Conservation (phyloP, 305 asterid genomes). For the Rubia balearica region DNA sequence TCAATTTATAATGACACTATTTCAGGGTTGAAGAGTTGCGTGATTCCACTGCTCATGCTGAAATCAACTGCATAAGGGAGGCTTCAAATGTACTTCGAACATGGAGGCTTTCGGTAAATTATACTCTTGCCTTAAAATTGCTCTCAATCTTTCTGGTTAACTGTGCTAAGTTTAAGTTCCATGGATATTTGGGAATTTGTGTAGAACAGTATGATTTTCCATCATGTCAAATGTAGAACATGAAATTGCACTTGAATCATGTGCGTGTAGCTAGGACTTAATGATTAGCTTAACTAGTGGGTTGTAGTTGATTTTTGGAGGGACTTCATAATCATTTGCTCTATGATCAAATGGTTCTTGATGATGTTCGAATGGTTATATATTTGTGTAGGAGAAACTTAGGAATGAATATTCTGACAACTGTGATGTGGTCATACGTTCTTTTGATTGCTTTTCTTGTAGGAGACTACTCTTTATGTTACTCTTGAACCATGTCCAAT, state of each 20-base stretch:
- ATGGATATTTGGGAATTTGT: background rate
- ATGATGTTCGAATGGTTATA: background rate
- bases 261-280: background rate
- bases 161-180: background rate
- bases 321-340: background rate
- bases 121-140: conserved; percentile 12
- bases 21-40: conserved; percentile 91
- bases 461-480: conserved; percentile 82
- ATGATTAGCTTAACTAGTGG: background rate
- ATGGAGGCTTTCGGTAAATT: conserved; percentile 90
- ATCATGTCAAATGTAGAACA: background rate
- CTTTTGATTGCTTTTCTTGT: conserved; percentile 12
- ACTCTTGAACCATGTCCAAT: conserved; percentile 99
- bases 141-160: background rate
- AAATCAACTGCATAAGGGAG: conserved; percentile 87
- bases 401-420: background rate
- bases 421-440: too few relatives aligned
- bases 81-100: conserved; percentile 70
- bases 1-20: conserved; percentile 17
- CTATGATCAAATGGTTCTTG: background rate
- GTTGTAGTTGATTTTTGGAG: background rate
- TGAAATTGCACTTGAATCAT: background rate
- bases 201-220: background rate
- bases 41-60: conserved; percentile 98
- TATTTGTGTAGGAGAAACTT: too few relatives aligned